These are phyloP conservation scores for Colletotrichum karsti DNA, from an alignment of 2,329 filamentous ascomycete genomes.

Conservation along the genomic window DNA sequence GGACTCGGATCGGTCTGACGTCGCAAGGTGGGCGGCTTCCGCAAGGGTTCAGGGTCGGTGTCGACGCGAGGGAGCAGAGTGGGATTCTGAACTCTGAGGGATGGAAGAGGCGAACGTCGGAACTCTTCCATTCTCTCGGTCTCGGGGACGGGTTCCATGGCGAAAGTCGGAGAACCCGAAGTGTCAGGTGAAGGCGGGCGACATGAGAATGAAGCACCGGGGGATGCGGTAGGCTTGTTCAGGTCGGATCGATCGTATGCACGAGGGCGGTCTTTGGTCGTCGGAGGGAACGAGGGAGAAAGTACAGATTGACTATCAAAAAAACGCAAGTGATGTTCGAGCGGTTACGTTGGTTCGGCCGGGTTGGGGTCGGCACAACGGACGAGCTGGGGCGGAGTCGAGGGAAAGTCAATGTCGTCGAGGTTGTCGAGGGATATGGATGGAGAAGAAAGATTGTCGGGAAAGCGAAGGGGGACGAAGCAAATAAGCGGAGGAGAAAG, in stretches of 20 bases:
- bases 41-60: slow-evolving; percentile 51
- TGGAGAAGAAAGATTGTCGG: neutral
- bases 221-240: neutral
- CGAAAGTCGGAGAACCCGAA: slow-evolving; percentile 31
- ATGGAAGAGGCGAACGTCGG: slow-evolving; percentile 64
- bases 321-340: neutral
- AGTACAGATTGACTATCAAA: neutral
- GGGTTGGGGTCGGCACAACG: neutral
- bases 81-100: slow-evolving; percentile 56
- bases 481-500: slow-evolving; percentile 8
- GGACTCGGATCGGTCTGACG: slow-evolving; percentile 67
- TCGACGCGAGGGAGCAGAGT: slow-evolving; percentile 36
- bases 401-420: neutral
- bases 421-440: neutral
- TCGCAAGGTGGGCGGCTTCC: slow-evolving; percentile 63
- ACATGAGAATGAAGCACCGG: slow-evolving; percentile 13
- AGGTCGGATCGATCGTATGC: neutral
- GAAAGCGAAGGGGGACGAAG: neutral
- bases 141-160: slow-evolving; percentile 75
- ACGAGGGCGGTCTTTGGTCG: neutral
- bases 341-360: neutral
- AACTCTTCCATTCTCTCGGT: slow-evolving; percentile 75
- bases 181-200: slow-evolving; percentile 22
- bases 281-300: neutral
- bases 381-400: neutral